phyloP scores from a whole-genome alignment of 441 rosid species.

The Adansonia rubrostipa region DNA sequence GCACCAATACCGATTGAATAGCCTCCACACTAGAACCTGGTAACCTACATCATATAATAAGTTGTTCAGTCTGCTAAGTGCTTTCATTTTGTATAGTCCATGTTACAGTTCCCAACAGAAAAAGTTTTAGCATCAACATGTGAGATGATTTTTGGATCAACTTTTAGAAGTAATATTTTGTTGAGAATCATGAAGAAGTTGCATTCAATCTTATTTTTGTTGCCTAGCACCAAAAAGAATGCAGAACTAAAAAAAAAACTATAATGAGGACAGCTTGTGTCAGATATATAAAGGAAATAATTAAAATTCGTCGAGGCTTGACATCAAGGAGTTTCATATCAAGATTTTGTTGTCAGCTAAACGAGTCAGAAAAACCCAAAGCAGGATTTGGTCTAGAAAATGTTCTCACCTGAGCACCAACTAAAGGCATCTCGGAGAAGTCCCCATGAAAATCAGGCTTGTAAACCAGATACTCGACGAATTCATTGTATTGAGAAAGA shows the following conservation, averaged over 20 bases:
- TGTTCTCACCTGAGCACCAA: conserved; percentile 63
- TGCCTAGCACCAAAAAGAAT: no score
- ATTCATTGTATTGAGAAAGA: conserved; percentile 56
- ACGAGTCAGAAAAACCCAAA: background rate
- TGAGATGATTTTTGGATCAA: background rate
- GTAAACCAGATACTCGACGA: conserved; percentile 55
- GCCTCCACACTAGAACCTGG: conserved; percentile 73
- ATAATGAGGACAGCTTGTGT: background rate
- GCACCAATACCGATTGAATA: conserved; percentile 64
- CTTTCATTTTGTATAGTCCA: background rate
- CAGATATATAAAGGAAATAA: background rate
- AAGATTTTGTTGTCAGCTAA: background rate
- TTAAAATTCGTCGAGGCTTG: background rate
- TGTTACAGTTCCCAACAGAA: background rate
- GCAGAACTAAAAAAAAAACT: background rate
- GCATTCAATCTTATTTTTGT: no score
- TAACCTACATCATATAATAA: conserved; percentile 44
- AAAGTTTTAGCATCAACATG: no score
- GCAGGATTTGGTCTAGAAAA: background rate
- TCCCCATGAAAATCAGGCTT: conserved; percentile 52
- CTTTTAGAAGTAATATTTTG: background rate
- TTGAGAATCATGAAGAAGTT: background rate
- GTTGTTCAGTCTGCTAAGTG: background rate
- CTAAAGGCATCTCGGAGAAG: conserved; percentile 61
- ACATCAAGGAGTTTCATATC: background rate